These are phyloP conservation scores for Nakaseomyces kungkrabaensis DNA, from an alignment of 1,139 yeast species.

Conservation along the genomic window DNA sequence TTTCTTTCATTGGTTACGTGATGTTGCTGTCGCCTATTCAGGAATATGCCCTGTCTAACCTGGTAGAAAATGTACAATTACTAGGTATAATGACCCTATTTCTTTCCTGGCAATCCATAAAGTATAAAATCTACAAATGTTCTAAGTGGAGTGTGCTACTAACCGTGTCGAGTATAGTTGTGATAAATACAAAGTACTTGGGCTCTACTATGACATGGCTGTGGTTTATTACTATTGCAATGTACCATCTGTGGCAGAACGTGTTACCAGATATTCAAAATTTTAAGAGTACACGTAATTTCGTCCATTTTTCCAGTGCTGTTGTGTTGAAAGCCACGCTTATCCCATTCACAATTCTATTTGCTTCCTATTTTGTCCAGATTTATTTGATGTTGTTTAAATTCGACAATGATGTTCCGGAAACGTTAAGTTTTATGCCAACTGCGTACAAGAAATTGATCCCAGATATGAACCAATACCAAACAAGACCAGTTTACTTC, in stretches of 20 bases:
- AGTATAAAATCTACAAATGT: background rate
- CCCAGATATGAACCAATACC: background rate
- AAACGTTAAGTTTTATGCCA: background rate
- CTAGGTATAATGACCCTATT: background rate
- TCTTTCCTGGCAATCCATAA: background rate
- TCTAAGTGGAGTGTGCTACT: background rate
- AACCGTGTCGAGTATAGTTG: background rate
- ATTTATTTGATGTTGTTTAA: background rate
- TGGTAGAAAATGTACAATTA: background rate
- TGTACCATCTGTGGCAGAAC: constrained; percentile 1
- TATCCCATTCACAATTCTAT: background rate
- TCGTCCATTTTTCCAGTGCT: background rate
- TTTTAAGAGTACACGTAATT: background rate
- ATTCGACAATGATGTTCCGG: background rate
- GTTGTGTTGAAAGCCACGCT: background rate
- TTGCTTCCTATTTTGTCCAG: background rate
- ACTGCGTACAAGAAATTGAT: background rate
- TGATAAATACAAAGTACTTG: background rate
- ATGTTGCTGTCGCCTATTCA: background rate
- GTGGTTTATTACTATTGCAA: background rate
- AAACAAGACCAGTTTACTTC: background rate
- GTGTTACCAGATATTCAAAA: background rate
- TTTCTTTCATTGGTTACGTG: background rate
- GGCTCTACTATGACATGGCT: background rate
- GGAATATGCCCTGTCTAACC: background rate